Evolutionary conservation across 2,329 filamentous ascomycete species (phyloP), one percentile per base, ranked within the genome.

Genomic region (Exophiala calicioides): DNA sequence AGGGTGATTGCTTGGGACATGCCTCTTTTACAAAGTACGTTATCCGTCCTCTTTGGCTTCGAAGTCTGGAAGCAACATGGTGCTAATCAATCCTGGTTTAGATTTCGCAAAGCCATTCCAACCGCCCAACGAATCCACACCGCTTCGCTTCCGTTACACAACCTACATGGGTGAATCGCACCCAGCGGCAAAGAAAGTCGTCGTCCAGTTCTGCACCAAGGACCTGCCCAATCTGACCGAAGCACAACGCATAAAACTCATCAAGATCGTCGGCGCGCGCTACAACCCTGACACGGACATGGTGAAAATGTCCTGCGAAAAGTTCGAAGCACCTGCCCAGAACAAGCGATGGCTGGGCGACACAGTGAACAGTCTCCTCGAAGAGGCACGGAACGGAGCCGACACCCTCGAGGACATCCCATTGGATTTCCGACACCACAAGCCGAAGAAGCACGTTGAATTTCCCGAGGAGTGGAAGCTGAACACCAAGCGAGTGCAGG

Each of bases 311-410:
- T 90, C 86, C 64, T 88, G 86, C 71, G 93, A 97, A 68, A 83
- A 84, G 64, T 95, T 86, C 67, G 82, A 88, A 64, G 87, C 90
- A 44, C 86, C 89, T 64, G 88, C 90, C 13, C 90, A 97, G 73
- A 98, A 98, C 75, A 98, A 97, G 77, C 83, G 88, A n/a, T 93
- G 93, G 66, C 77, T 98, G 16, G 85, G 82, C 42, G 88, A 95
- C 60, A 69, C 89, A 37, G 80, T 97, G 38, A 76, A 85, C 54
- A 80, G 76, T 38, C 72, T 98, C 56, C 71, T 98, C 49, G 74
- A 72, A 5, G 83, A 88, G 63, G 89, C 90, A 48, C 87, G 83
- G 73, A 85, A 95, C 63, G 74, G 78, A 18, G 79, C 72, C 27
- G 91, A 98, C 58, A 86, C 80, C 8, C 96, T 97, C 61, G 84